These are phyloP conservation scores for Lepidium africanum DNA, from an alignment of 345 rosid genomes.

Conservation along the genomic window DNA sequence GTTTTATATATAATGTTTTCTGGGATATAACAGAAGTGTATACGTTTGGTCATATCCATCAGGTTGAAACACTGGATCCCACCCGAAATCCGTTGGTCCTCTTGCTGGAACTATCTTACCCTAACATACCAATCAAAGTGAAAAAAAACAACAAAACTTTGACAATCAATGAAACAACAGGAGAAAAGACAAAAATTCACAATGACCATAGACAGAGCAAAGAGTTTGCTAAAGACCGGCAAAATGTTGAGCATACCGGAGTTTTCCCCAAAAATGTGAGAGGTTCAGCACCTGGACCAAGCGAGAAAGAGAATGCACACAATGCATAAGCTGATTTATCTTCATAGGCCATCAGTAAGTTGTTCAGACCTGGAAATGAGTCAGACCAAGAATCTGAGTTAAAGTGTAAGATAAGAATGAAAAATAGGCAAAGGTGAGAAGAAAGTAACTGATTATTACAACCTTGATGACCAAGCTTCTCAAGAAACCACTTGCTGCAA, in stretches of 20 bases:
- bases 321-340: conserved; percentile 93
- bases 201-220: background rate
- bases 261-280: conserved; percentile 73
- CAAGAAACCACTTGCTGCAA: conserved; percentile 91
- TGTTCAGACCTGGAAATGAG: conserved; percentile 55
- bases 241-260: conserved; percentile 36
- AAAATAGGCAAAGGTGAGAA: background rate
- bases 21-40: background rate
- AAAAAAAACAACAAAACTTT: background rate
- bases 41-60: conserved; percentile 81
- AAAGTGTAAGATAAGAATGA: background rate
- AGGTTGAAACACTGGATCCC: conserved; percentile 96
- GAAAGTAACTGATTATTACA: conserved; percentile 6
- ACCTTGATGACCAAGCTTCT: conserved; percentile 96
- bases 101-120: conserved; percentile 83
- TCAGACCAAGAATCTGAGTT: background rate
- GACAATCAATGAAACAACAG: background rate
- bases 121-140: conserved; percentile 37
- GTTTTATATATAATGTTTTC: background rate
- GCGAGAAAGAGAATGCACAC: conserved; percentile 77
- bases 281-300: conserved; percentile 71
- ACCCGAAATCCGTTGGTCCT: conserved; percentile 89
- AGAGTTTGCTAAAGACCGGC: background rate
- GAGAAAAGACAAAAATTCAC: background rate
- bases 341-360: conserved; percentile 79